Evolutionary conservation across 139 green algal genomes (phyloP), one percentile per base, ranked within the genome.

Genomic region (Volvox africanus): DNA sequence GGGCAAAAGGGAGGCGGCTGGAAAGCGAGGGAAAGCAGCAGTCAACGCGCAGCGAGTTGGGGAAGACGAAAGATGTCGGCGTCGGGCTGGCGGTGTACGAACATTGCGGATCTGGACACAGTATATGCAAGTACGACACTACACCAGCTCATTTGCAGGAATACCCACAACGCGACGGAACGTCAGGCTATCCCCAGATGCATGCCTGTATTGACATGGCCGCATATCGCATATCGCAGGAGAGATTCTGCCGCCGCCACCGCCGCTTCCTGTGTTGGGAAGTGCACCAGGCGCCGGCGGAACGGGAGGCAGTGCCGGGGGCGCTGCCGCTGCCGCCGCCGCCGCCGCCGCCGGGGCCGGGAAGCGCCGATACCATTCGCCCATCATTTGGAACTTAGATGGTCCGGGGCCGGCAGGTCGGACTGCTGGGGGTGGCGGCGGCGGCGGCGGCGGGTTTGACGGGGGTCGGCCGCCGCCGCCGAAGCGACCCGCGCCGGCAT

Each of bases 341-440:
- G 73, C 24, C 28, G 73, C 32, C 32, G n/a, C 32, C 75, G 17
- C 33, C 6, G 28, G 24, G 17, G 67, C 36, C 67, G 36, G 12
- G 35, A 89, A 89, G 36, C 83, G 83, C 26, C 87, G 80, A 37
- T 82, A 87, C 67, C 91, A 95, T 44, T 91, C 89, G 26, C 92
- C 92, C 17, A 94, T 94, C 24, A 87, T 93, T 6, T 94, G 92
- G 92, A 61, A 90, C 22, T 90, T 81, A 6, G 90, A 82, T 22
- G 55, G 61, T 16, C 26, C 20, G 50, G 84, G 22, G 67, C 67
- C 22, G 35, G 24, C 75, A 81, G 75, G 75, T 55, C 71, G 71
- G 71, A 55, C 32, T 11, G 75, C 17, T 55, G 75, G 75, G 30
- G 73, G 73, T 12, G 73, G 73, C 20, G 73, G 73, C 21, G 75